phyloP scores from a whole-genome alignment of 2,329 filamentous ascomycete species.

The Apiospora sp. region DNA sequence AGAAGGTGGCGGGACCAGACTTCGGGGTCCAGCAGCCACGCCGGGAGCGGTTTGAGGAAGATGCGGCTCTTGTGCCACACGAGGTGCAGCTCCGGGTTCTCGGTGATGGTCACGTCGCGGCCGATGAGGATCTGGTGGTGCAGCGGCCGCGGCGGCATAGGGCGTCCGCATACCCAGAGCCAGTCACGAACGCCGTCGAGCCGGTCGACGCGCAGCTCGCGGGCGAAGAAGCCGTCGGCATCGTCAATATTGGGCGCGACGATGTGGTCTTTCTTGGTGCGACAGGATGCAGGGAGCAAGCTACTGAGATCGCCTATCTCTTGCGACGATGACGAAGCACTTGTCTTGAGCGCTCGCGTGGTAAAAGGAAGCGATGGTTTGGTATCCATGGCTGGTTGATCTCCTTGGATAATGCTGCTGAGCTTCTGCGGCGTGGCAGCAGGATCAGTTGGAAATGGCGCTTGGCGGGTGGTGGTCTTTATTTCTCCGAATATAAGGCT shows the following conservation, averaged over 20 bases:
- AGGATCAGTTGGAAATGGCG: neutral
- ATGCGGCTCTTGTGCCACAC: constrained; percentile 49
- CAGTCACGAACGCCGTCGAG: constrained; percentile 41
- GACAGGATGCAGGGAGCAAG: constrained; percentile 42
- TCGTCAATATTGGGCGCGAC: constrained; percentile 31
- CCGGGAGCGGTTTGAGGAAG: constrained; percentile 50
- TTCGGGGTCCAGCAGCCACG: constrained; percentile 46
- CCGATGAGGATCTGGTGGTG: constrained; percentile 46
- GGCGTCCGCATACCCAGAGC: constrained; percentile 43
- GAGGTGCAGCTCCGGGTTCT: constrained; percentile 49
- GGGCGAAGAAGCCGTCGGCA: constrained; percentile 34
- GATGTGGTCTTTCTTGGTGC: constrained; percentile 41
- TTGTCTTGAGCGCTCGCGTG: constrained; percentile 26
- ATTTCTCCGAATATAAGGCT: neutral
- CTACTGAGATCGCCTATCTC: constrained; percentile 28
- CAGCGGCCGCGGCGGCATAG: constrained; percentile 48
- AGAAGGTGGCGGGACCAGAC: constrained; percentile 45
- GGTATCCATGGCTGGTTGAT: constrained; percentile 24
- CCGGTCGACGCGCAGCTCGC: constrained; percentile 42
- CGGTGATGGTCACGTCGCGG: constrained; percentile 46
- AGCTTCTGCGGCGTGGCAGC: neutral
- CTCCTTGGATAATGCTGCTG: neutral
- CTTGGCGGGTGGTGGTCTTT: neutral
- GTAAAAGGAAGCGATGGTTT: constrained; percentile 30
- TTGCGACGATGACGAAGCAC: neutral